A percentile compares a stretch with the other conserved stretches of the same genome.
phyloP scores from a whole-genome alignment of 352 stramenopile genomes.

The Plasmopara halstedii region DNA sequence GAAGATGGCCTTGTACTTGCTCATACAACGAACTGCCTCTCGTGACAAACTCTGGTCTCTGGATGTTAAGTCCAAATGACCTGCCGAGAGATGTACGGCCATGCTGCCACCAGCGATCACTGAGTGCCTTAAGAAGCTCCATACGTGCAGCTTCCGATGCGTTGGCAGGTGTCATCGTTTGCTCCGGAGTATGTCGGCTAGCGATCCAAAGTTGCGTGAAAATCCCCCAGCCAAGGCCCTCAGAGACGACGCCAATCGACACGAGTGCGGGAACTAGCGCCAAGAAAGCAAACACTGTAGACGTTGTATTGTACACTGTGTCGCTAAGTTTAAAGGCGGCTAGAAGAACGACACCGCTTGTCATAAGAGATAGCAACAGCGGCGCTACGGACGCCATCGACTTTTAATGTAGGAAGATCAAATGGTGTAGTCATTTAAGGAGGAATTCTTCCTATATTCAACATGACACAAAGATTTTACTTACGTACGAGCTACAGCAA shows the following conservation, averaged over 20 bases:
- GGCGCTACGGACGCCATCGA: background rate
- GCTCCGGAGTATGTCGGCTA: background rate
- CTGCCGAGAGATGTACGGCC: conserved; percentile 10
- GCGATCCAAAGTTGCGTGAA: background rate
- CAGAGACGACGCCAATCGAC: background rate
- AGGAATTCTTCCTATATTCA: no score
- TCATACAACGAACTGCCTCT: conserved; percentile 62
- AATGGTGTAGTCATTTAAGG: no score
- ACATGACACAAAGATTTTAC: no score
- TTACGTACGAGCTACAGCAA: no score
- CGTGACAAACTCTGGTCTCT: conserved; percentile 27
- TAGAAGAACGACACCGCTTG: background rate
- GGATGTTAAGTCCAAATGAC: conserved; percentile 19
- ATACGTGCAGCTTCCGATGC: conserved; percentile 13
- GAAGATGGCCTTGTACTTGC: conserved; percentile 44
- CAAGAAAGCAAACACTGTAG: background rate
- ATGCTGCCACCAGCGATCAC: conserved; percentile 32
- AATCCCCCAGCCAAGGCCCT: background rate
- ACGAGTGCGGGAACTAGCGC: background rate
- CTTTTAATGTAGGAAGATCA: no score
- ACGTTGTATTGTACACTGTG: background rate
- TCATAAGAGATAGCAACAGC: background rate
- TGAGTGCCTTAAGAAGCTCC: conserved; percentile 40
- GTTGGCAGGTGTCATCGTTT: background rate
- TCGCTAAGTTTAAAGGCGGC: background rate